phyloP scores from a whole-genome alignment of 2,329 filamentous ascomycete species.

The Talaromyces sp. region DNA sequence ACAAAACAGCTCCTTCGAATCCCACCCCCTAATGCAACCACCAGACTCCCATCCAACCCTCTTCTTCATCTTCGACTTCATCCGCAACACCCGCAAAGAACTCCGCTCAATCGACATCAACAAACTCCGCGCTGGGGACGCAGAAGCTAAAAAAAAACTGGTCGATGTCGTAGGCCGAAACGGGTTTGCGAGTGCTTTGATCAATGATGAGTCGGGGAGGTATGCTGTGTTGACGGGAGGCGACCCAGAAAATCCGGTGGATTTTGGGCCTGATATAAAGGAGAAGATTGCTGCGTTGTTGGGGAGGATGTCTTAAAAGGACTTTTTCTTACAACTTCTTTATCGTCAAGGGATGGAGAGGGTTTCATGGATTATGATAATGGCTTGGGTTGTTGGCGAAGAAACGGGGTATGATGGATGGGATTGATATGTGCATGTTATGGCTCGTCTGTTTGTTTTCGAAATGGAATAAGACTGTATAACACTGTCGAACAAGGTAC shows the following conservation, averaged over 20 bases:
- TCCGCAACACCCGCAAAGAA: conserved; percentile 60
- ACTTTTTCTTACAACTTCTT: background rate
- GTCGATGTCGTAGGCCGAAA: conserved; percentile 28
- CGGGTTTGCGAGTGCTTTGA: conserved; percentile 22
- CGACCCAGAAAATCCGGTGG: conserved; percentile 21
- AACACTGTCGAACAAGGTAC: background rate
- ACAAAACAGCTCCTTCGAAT: conserved; percentile 24
- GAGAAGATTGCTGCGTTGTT: conserved; percentile 20
- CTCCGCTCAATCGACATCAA: conserved; percentile 22
- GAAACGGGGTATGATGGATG: too few species aligned
- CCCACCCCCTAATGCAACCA: conserved; percentile 30
- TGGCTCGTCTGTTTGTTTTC: background rate
- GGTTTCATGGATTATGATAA: conserved; percentile 15
- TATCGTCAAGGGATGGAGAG: conserved; percentile 15
- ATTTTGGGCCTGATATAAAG: conserved; percentile 27
- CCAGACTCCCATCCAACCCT: conserved; percentile 25
- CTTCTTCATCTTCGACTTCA: conserved; percentile 60
- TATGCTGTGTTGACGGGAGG: conserved; percentile 27
- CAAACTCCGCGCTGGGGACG: conserved; percentile 23
- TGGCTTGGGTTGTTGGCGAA: background rate
- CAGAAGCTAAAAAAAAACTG: conserved; percentile 13
- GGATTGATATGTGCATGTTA: background rate
- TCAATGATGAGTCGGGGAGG: conserved; percentile 26
- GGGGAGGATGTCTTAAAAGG: conserved; percentile 13
- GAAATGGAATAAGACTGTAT: conserved; percentile 1